Percentiles rank a stretch among this genome's conserved stretches.
These are phyloP conservation scores for Erysiphe pulchra DNA, from an alignment of 2,329 filamentous ascomycete genomes.

Conservation along the genomic window DNA sequence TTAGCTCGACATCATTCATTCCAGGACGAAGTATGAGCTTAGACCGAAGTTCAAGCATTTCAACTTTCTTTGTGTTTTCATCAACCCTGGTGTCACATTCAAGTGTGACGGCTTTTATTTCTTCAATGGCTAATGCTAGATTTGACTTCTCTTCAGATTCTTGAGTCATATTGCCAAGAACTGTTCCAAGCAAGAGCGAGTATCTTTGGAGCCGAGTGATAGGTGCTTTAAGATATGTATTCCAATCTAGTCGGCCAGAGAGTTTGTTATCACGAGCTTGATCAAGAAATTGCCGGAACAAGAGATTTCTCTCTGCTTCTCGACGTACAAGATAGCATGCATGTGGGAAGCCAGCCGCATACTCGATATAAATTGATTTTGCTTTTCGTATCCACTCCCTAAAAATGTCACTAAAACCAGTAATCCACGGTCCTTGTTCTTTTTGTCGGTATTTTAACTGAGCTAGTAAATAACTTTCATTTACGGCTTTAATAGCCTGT, in stretches of 20 bases:
- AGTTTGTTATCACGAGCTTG: conserved; percentile 52
- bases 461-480: conserved; percentile 75
- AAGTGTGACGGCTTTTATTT: conserved; percentile 68
- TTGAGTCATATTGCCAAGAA: conserved; percentile 56
- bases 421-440: conserved; percentile 85
- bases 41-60: conserved; percentile 56
- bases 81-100: conserved; percentile 86
- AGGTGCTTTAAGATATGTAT: conserved; percentile 77
- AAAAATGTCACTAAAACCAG: conserved; percentile 90
- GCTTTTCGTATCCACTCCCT: conserved; percentile 96
- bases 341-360: conserved; percentile 65
- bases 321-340: conserved; percentile 63
- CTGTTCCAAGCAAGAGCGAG: conserved; percentile 54
- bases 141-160: conserved; percentile 83
- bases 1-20: conserved; percentile 67
- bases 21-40: conserved; percentile 70
- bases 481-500: conserved; percentile 68
- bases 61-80: conserved; percentile 76
- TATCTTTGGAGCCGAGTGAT: conserved; percentile 86
- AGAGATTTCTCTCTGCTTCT: conserved; percentile 59
- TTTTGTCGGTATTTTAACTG: conserved; percentile 93
- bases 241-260: conserved; percentile 71
- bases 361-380: conserved; percentile 68
- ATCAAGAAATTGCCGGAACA: conserved; percentile 71
- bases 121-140: conserved; percentile 58